Evolutionary conservation across 805 yeast genomes (phyloP).

Genomic region (Candida chauliodis): DNA sequence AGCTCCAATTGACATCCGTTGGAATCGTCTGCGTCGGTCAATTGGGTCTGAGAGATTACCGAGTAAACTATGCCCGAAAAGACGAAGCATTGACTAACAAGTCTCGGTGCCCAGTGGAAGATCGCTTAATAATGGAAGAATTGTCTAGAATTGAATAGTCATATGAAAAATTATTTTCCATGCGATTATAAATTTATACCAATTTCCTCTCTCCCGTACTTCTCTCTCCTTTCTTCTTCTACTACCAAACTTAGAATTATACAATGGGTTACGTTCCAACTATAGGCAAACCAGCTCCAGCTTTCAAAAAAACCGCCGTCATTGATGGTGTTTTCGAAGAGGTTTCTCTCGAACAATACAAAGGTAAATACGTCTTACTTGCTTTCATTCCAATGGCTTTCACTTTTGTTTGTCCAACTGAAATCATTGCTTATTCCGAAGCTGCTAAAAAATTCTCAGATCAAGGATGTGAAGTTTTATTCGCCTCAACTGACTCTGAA

Average conservation of each 20-base stretch:
- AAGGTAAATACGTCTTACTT: conserved; percentile 96
- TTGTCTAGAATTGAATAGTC: not conserved
- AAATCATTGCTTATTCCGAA: conserved; percentile 97
- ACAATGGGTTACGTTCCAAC: conserved; percentile 67
- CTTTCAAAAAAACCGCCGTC: conserved; percentile 95
- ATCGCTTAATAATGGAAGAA: too few relatives aligned
- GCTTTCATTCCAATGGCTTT: conserved; percentile 98
- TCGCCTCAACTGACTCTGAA: conserved; percentile 98
- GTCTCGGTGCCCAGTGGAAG: too few relatives aligned
- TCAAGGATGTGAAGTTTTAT: conserved; percentile 82
- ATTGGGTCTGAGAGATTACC: too few relatives aligned
- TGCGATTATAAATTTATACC: not conserved
- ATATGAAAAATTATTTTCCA: not conserved
- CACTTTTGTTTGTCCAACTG: conserved; percentile 99
- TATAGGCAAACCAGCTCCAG: conserved; percentile 95
- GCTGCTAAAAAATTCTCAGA: conserved; percentile 87
- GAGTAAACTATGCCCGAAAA: too few relatives aligned
- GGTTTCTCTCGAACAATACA: conserved; percentile 88
- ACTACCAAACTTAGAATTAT: not conserved
- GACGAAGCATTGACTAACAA: too few relatives aligned
- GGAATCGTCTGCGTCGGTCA: too few relatives aligned
- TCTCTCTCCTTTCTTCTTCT: not conserved
- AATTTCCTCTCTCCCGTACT: not conserved
- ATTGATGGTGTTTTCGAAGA: conserved; percentile 96
- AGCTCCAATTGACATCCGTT: too few relatives aligned